Evolutionary conservation across 2,329 filamentous ascomycete genomes (phyloP).

Genomic region (Aspergillus sp.): DNA sequence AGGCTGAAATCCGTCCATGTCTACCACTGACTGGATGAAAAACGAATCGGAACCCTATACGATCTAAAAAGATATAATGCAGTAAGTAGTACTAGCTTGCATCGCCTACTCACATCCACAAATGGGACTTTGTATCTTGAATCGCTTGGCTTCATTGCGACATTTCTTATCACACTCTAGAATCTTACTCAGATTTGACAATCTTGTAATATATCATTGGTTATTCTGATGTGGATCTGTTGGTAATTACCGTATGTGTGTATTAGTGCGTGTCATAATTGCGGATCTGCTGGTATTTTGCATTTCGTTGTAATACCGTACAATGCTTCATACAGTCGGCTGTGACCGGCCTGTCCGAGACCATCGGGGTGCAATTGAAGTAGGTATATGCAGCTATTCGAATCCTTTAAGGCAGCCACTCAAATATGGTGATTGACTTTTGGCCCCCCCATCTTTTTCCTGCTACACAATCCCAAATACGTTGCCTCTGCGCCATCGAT

Average conservation of each 20-base stretch:
- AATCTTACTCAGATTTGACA: background rate
- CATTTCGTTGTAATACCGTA: background rate
- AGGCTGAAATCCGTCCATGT: no score
- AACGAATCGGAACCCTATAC: background rate
- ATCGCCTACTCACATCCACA: background rate
- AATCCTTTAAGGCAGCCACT: background rate
- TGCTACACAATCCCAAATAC: background rate
- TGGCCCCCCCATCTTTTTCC: background rate
- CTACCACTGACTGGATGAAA: background rate
- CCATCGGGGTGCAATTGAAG: background rate
- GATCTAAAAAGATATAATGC: background rate
- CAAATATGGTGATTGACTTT: background rate
- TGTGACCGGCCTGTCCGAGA: background rate
- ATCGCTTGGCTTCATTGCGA: background rate
- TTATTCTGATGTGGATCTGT: background rate
- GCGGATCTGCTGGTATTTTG: background rate
- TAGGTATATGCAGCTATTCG: background rate
- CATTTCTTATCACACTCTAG: background rate
- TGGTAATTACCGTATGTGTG: background rate
- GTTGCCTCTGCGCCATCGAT: background rate
- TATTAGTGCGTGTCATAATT: background rate
- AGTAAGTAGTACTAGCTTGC: background rate
- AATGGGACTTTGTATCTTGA: background rate
- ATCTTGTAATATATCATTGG: background rate
- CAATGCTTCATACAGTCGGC: background rate